These are phyloP conservation scores for Ascochyta fabae DNA, from an alignment of 2,329 filamentous ascomycete species.

Conservation along the genomic window DNA sequence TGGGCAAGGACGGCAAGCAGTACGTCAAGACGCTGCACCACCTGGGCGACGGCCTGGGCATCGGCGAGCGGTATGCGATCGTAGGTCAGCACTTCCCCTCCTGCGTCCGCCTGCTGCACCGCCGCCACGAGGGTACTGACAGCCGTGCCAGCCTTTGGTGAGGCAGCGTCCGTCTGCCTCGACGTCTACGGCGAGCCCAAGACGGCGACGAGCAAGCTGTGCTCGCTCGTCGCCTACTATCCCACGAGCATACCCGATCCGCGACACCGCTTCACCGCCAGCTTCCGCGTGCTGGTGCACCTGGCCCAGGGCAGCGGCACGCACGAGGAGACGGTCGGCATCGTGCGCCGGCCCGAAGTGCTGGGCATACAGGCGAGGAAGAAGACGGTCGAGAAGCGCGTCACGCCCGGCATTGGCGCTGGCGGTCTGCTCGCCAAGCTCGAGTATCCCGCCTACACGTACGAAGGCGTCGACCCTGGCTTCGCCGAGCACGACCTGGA, in stretches of 20 bases:
- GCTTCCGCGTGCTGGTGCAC: slow-evolving; percentile 62
- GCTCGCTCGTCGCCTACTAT: slow-evolving; percentile 68
- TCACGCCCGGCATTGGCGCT: slow-evolving; percentile 59
- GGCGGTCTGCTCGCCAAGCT: slow-evolving; percentile 53
- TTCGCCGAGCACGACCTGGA: slow-evolving; percentile 76
- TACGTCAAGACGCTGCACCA: slow-evolving; percentile 57
- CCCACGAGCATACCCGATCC: slow-evolving; percentile 63
- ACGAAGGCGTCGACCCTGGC: slow-evolving; percentile 64
- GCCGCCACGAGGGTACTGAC: slow-evolving; percentile 10
- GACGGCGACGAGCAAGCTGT: slow-evolving; percentile 58
- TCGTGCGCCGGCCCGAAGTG: slow-evolving; percentile 57
- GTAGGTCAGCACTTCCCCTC: slow-evolving; percentile 57
- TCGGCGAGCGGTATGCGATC: slow-evolving; percentile 68
- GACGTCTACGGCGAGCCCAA: slow-evolving; percentile 64
- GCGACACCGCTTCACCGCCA: slow-evolving; percentile 52
- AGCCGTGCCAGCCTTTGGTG: slow-evolving; percentile 61
- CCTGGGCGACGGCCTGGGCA: slow-evolving; percentile 60
- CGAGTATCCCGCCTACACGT: slow-evolving; percentile 59
- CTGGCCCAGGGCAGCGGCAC: slow-evolving; percentile 53
- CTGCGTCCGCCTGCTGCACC: background rate
- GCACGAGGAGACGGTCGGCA: slow-evolving; percentile 55
- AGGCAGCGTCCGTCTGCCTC: slow-evolving; percentile 66
- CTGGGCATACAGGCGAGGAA: slow-evolving; percentile 61
- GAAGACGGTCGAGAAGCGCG: slow-evolving; percentile 55
- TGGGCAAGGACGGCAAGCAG: slow-evolving; percentile 56